These are phyloP conservation scores for Amanita exitialis DNA, from an alignment of 768 basidiomycete species.

Conservation along the genomic window DNA sequence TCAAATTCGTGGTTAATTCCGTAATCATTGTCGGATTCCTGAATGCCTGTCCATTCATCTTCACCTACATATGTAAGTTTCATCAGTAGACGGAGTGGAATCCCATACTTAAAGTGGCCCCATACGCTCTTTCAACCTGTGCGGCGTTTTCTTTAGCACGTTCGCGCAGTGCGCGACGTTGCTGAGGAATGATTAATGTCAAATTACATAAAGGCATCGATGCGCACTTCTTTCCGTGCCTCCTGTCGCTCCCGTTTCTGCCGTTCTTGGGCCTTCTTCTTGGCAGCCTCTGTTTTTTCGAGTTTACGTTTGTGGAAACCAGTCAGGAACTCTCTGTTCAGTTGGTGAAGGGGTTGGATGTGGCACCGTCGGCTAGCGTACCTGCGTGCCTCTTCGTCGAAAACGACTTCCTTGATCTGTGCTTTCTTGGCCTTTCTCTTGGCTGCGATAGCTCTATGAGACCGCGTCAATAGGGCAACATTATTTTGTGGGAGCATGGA, in stretches of 20 bases:
- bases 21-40: slow-evolving; percentile 18
- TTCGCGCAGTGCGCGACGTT: slow-evolving; percentile 68
- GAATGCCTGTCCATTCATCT: slow-evolving; percentile 40
- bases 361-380: slow-evolving; percentile 18
- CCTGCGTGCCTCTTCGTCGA: slow-evolving; percentile 82
- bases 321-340: slow-evolving; percentile 74
- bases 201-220: slow-evolving; percentile 8
- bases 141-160: slow-evolving; percentile 70
- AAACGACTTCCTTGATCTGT: slow-evolving; percentile 73
- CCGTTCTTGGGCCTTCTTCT: slow-evolving; percentile 61
- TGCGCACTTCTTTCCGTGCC: slow-evolving; percentile 64
- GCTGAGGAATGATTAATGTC: slow-evolving; percentile 32
- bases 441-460: slow-evolving; percentile 36
- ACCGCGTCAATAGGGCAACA: slow-evolving; percentile 1
- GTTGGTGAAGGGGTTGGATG: slow-evolving; percentile 11
- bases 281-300: slow-evolving; percentile 68
- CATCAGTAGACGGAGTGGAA: neutral
- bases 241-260: slow-evolving; percentile 72
- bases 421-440: slow-evolving; percentile 57
- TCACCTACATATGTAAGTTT: slow-evolving; percentile 11
- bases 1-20: slow-evolving; percentile 64
- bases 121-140: slow-evolving; percentile 67
- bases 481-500: neutral
- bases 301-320: slow-evolving; percentile 92
- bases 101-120: slow-evolving; percentile 16